Percentiles rank a stretch among this genome's conserved stretches.
These are phyloP conservation scores for Myriosclerotinia curreyana DNA, from an alignment of 2,329 filamentous ascomycete species.

Conservation along the genomic window DNA sequence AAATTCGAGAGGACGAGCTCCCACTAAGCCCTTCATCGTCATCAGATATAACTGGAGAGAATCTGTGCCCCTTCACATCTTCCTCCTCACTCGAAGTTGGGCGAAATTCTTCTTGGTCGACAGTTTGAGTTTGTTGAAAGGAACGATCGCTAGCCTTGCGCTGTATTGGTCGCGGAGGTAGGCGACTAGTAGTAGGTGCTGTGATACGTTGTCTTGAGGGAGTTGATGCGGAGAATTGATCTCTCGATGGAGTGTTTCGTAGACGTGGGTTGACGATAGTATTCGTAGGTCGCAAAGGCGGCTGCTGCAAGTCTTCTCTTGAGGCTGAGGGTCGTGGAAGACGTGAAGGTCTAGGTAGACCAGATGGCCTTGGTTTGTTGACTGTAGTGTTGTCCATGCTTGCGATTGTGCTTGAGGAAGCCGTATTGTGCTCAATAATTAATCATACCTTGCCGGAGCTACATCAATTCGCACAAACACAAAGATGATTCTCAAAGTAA, in stretches of 20 bases:
- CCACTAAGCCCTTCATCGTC: conserved; percentile 12
- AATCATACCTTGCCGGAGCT: conserved; percentile 21
- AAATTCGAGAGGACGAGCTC: conserved; percentile 37
- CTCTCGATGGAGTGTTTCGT: conserved; percentile 33
- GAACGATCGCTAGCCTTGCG: conserved; percentile 29
- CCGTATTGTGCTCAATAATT: conserved; percentile 21
- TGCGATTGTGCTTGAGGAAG: conserved; percentile 12
- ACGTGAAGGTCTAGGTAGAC: conserved; percentile 52
- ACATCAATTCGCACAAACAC: not conserved
- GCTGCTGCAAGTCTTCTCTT: conserved; percentile 46
- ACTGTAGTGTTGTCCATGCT: conserved; percentile 35
- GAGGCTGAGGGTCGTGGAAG: conserved; percentile 51
- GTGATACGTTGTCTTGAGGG: conserved; percentile 16
- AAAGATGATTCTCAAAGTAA: conserved; percentile 5
- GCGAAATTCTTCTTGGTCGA: not conserved
- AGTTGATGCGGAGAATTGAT: conserved; percentile 26
- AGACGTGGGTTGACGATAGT: conserved; percentile 32
- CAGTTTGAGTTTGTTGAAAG: conserved; percentile 25
- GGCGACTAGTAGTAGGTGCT: conserved; percentile 11
- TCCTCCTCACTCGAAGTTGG: conserved; percentile 22
- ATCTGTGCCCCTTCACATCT: conserved; percentile 19
- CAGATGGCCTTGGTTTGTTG: conserved; percentile 31
- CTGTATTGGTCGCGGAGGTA: conserved; percentile 19
- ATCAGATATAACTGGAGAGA: conserved; percentile 17
- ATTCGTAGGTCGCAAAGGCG: conserved; percentile 26